Conservation (phyloP, 768 basidiomycete species). For the Fistulinella prunicolor region DNA sequence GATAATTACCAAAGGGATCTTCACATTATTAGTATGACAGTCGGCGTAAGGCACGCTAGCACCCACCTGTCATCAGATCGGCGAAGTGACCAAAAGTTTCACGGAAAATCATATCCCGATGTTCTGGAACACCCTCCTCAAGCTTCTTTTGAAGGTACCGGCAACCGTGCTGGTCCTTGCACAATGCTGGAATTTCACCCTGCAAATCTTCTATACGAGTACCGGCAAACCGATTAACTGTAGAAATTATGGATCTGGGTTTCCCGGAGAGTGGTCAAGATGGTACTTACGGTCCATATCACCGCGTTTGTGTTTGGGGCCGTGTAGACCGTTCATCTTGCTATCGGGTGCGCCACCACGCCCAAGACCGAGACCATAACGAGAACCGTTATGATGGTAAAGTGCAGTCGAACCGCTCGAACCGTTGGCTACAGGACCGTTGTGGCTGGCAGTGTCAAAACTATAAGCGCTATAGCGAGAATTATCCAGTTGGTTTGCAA, state of each 20-base stretch:
- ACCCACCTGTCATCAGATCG: constrained; percentile 92
- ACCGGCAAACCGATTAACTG: constrained; percentile 96
- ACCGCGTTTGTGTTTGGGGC: constrained; percentile 92
- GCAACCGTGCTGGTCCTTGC: constrained; percentile 99
- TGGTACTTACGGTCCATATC: constrained; percentile 81
- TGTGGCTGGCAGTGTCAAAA: constrained; percentile 47
- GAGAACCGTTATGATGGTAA: constrained; percentile 74
- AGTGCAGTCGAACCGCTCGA: constrained; percentile 68
- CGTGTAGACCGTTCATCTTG: constrained; percentile 89
- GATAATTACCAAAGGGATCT: constrained; percentile 99
- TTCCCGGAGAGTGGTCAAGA: not conserved
- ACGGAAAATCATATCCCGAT: constrained; percentile 98
- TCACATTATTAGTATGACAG: constrained; percentile 2
- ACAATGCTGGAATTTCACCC: constrained; percentile 89
- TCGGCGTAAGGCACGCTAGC: constrained; percentile 1
- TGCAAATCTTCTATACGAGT: constrained; percentile 93
- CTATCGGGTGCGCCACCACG: constrained; percentile 57
- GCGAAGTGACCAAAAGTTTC: constrained; percentile 98
- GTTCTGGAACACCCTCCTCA: constrained; percentile 92
- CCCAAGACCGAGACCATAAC: constrained; percentile 68
- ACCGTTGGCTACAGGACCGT: constrained; percentile 33
- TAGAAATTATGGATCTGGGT: not conserved
- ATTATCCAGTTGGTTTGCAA: constrained; percentile 49
- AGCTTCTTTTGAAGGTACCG: constrained; percentile 98
- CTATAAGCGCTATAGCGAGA: constrained; percentile 57